These are phyloP conservation scores for Colletotrichum viniferum DNA, from an alignment of 2,329 filamentous ascomycete species.

Conservation along the genomic window DNA sequence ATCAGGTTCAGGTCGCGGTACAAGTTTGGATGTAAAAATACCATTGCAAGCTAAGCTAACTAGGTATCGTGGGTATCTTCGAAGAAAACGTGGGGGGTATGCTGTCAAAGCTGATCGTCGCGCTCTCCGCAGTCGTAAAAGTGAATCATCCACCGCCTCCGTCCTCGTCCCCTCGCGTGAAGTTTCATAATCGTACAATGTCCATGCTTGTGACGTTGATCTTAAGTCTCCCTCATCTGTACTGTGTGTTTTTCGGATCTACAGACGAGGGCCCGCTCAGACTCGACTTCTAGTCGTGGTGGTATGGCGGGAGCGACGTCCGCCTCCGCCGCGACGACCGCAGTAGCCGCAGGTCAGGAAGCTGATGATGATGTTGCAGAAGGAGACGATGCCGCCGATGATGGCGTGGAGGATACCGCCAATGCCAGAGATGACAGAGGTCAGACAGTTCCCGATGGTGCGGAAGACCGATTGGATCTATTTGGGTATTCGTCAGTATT, in stretches of 20 bases:
- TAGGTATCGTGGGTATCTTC: constrained; percentile 20
- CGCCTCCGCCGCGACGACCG: constrained; percentile 33
- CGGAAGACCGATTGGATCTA: constrained; percentile 65
- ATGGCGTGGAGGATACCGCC: constrained; percentile 69
- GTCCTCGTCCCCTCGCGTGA: background rate
- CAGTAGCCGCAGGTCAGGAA: constrained; percentile 64
- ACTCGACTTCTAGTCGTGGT: constrained; percentile 36
- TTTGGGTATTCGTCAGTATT: background rate
- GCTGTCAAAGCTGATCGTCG: background rate
- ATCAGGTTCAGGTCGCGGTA: accelerated
- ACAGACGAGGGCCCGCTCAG: constrained; percentile 24
- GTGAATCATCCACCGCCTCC: background rate
- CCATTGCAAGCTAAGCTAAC: constrained; percentile 13
- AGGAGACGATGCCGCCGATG: constrained; percentile 67
- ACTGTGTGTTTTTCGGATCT: background rate
- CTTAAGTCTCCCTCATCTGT: background rate
- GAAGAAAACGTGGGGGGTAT: background rate
- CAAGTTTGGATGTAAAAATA: background rate
- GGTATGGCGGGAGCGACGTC: constrained; percentile 26
- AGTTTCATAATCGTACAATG: background rate
- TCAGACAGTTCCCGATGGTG: constrained; percentile 69
- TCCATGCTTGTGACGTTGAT: background rate
- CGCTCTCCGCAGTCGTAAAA: background rate
- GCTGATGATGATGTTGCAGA: constrained; percentile 70
- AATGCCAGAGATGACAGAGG: constrained; percentile 72